Evolutionary conservation across 192 early-diverging fungal species (phyloP).

Genomic region (Linnemannia zychae): DNA sequence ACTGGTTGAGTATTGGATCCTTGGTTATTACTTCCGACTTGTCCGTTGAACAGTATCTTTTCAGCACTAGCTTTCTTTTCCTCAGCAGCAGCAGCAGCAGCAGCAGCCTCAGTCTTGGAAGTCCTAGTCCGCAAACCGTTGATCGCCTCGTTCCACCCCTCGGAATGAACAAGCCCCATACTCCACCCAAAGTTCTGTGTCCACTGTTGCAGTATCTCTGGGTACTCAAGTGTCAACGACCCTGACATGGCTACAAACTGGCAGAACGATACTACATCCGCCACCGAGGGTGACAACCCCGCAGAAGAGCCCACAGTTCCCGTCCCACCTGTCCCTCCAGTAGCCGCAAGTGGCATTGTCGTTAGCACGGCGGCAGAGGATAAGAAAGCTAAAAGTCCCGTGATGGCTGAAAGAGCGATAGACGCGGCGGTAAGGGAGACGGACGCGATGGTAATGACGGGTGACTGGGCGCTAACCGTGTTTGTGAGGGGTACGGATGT

Average conservation of each 20-base stretch:
- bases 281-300: conserved; percentile 34
- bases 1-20: not conserved
- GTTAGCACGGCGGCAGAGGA: conserved; percentile 35
- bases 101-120: not conserved
- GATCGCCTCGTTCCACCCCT: conserved; percentile 37
- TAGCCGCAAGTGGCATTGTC: conserved; percentile 16
- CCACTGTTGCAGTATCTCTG: conserved; percentile 48
- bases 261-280: conserved; percentile 54
- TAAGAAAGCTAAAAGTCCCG: conserved; percentile 26
- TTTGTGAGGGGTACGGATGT: conserved; percentile 37
- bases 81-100: not conserved
- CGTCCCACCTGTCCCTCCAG: not conserved
- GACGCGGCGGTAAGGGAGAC: conserved; percentile 26
- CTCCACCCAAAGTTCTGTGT: conserved; percentile 57
- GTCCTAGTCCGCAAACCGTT: conserved; percentile 26
- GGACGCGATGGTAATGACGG: conserved; percentile 34
- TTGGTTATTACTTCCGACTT: not conserved
- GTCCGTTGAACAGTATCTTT: conserved; percentile 2
- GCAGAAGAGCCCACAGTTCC: not conserved
- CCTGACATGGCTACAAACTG: conserved; percentile 56
- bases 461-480: conserved; percentile 32
- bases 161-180: conserved; percentile 31
- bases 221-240: conserved; percentile 45
- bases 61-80: not conserved
- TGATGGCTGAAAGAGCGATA: conserved; percentile 22